These are phyloP conservation scores for Cryptosporidium sp. DNA, from an alignment of 169 alveolate species.

Conservation along the genomic window DNA sequence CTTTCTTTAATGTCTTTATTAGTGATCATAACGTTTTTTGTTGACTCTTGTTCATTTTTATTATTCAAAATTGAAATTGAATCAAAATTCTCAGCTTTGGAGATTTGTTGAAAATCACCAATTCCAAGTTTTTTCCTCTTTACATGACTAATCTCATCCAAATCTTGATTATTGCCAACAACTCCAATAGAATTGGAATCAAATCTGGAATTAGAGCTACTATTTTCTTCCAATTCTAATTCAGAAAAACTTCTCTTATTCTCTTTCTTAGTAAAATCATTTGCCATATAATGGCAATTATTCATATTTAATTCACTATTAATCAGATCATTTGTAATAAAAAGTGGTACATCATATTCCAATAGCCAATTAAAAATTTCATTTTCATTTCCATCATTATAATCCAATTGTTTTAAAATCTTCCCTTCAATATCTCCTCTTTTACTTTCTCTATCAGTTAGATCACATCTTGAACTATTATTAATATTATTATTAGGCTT, in stretches of 20 bases:
- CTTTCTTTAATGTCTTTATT: no score
- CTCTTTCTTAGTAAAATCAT: background rate
- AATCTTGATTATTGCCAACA: background rate
- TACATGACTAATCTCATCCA: background rate
- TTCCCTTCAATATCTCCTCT: background rate
- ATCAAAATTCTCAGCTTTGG: background rate
- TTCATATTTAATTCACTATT: background rate
- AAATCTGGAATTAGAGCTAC: background rate
- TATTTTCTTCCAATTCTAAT: background rate
- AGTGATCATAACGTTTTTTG: no score
- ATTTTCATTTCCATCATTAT: background rate
- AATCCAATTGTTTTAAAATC: background rate
- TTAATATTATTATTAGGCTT: background rate
- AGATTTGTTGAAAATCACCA: background rate
- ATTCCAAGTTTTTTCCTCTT: background rate
- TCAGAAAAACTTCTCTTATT: constrained; percentile 45
- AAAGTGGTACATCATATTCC: constrained; percentile 41
- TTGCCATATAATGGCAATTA: background rate
- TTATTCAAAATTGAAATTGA: background rate
- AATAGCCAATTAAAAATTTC: constrained; percentile 12
- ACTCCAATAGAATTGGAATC: background rate
- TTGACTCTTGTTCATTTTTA: background rate
- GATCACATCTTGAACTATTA: background rate
- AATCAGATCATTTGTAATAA: background rate
- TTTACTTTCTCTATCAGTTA: background rate